Base-by-base conservation (phyloP, 495 filamentous ascomycete species). In the Penicillium lagena region DNA sequence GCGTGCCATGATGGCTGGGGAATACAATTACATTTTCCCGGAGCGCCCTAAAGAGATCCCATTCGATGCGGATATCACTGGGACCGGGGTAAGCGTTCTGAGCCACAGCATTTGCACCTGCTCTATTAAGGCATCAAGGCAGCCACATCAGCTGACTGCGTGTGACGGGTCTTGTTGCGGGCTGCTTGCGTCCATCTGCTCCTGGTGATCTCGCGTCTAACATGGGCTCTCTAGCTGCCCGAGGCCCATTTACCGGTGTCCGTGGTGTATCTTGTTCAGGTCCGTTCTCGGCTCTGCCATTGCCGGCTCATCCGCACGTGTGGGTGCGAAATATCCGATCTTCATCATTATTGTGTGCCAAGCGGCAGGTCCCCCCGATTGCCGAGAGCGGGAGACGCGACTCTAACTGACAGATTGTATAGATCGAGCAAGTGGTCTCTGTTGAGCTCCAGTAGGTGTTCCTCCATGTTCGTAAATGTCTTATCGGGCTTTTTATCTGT, bases 401-500 rank as follows among this genome's bases (percentile, higher is more conserved):
- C 2, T 22, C 22, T 2, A 22, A 22, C 22, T 22, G 6, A 22
- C 22, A 22, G 22, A 22, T 22, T 35, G 29, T 3, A 38, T n/a
- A 28, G 39, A 39, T 45, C 50, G 47, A 35, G 32, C 37, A 33
- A 39, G 29, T 37, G 2, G 32, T 37, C 35, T 6, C 12, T 30
- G 27, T 28, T 17, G 41, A 37, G 31, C 39, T 52, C 45, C 29
- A 52, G 53, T 56, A 49, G 17, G 53, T 56, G 14, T 43, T 42
- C 28, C 38, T 40, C 38, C 10, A 39, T 38, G 32, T 35, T 33
- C 39, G 34, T 43, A 42, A 35, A 27, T 27, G 40, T 27, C 38
- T 46, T 56, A 52, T 46, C 52, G 40, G 36, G 33, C 39, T 39
- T 48, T 47, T 52, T 56, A 49, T 42, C 34, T 38, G 39, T 43